Conservation (phyloP, 116 monocot species). For the Iris pallida region DNA sequence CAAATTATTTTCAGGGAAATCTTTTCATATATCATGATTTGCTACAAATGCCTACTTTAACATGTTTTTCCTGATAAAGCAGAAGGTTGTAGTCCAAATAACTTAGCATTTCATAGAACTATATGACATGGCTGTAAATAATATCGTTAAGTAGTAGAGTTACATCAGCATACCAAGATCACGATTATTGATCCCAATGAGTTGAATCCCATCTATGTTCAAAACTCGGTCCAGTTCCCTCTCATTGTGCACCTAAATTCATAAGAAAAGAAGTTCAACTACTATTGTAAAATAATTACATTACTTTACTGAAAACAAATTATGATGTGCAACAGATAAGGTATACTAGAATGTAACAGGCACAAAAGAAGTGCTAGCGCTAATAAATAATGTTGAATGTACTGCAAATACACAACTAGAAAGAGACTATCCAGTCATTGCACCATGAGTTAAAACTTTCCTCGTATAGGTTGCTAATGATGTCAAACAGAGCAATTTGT, state of each 20-base stretch:
- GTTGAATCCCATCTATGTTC: constrained; percentile 49
- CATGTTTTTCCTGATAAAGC: too few relatives aligned
- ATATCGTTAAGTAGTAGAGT: not conserved
- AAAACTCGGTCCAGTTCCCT: constrained; percentile 65
- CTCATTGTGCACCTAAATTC: constrained; percentile 50
- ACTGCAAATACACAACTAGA: too few relatives aligned
- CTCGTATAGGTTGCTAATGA: not conserved
- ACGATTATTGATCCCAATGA: constrained; percentile 72
- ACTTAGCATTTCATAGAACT: not conserved
- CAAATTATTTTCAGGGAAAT: too few relatives aligned
- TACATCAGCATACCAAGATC: constrained; percentile 37
- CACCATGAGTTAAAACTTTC: too few relatives aligned
- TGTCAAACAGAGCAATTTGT: not conserved
- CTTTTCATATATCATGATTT: too few relatives aligned
- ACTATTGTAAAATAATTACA: not conserved
- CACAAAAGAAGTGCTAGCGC: too few relatives aligned
- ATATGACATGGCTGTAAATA: not conserved
- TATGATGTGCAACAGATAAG: not conserved
- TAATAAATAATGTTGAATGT: not conserved
- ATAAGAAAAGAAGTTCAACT: constrained; percentile 1
- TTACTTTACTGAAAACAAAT: not conserved
- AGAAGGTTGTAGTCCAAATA: not conserved
- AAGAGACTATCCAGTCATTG: too few relatives aligned
- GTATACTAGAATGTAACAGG: not conserved
- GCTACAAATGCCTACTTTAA: too few relatives aligned